A percentile compares a stretch with the other conserved stretches of the same genome.
Evolutionary conservation across 352 stramenopile species (phyloP).

Genomic region (Phytophthora foliorum): DNA sequence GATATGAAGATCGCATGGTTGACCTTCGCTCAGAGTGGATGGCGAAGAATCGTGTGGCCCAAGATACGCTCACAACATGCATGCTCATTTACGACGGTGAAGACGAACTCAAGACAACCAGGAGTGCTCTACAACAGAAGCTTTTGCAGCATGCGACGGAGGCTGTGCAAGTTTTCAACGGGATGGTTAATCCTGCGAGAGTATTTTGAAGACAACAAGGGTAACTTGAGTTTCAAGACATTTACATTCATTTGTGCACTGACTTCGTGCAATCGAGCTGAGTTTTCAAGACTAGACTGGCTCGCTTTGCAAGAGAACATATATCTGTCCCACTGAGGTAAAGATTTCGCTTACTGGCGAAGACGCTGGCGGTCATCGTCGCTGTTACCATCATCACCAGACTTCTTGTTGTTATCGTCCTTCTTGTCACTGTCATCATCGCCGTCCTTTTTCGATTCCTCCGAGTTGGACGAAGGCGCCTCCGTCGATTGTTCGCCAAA

Average conservation of each 20-base stretch:
- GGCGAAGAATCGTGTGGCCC: constrained; percentile 18
- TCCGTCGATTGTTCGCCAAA: constrained; percentile 1
- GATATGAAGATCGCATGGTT: constrained; percentile 21
- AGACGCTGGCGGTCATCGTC: background rate
- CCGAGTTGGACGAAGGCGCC: constrained; percentile 1
- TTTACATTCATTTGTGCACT: constrained; percentile 2
- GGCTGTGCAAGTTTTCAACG: constrained; percentile 21
- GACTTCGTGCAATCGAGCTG: background rate
- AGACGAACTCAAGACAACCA: constrained; percentile 14
- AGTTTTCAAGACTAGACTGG: no score
- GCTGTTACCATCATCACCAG: no score
- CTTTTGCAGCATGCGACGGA: constrained; percentile 17
- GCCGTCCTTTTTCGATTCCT: background rate
- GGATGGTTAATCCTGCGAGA: constrained; percentile 19
- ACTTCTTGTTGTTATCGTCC: no score
- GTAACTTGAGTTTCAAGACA: constrained; percentile 3
- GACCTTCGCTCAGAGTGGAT: constrained; percentile 21
- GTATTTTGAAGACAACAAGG: constrained; percentile 11
- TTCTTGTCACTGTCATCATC: background rate
- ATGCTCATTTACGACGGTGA: constrained; percentile 28
- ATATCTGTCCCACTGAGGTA: no score
- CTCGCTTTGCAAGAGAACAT: background rate
- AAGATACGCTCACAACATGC: constrained; percentile 28
- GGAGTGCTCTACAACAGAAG: constrained; percentile 13
- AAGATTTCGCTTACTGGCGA: background rate